Conservation (phyloP, 129 eudicot species). For the Pseudognaphalium luteoalbum region DNA sequence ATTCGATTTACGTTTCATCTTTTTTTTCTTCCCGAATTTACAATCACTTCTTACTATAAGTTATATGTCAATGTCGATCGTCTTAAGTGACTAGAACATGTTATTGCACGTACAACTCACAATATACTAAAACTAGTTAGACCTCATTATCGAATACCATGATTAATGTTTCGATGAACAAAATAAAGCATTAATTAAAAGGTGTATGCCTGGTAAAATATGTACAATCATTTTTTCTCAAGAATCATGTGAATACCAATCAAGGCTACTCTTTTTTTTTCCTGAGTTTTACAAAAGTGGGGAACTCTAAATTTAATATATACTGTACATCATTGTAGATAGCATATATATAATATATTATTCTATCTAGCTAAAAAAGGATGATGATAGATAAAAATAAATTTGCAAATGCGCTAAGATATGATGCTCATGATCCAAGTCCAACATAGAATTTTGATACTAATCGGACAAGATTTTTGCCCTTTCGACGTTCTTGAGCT, state of each 20-base stretch:
- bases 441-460: no score
- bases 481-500: neutral
- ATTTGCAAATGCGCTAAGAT: no score
- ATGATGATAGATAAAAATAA: neutral
- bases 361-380: neutral
- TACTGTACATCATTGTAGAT: neutral
- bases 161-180: neutral
- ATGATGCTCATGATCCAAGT: no score
- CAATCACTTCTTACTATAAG: no score
- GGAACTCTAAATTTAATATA: constrained; percentile 7
- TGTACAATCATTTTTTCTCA: constrained; percentile 23
- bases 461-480: no score
- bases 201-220: neutral
- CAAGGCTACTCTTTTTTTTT: constrained; percentile 11
- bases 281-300: constrained; percentile 12
- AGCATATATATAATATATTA: neutral
- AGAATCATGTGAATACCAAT: constrained; percentile 42
- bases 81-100: no score
- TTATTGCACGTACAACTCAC: no score
- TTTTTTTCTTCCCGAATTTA: no score
- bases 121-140: neutral
- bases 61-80: no score
- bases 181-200: neutral
- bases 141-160: no score
- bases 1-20: no score